These are phyloP conservation scores for Lyophyllum atratum DNA, from an alignment of 768 basidiomycete genomes.

Conservation along the genomic window DNA sequence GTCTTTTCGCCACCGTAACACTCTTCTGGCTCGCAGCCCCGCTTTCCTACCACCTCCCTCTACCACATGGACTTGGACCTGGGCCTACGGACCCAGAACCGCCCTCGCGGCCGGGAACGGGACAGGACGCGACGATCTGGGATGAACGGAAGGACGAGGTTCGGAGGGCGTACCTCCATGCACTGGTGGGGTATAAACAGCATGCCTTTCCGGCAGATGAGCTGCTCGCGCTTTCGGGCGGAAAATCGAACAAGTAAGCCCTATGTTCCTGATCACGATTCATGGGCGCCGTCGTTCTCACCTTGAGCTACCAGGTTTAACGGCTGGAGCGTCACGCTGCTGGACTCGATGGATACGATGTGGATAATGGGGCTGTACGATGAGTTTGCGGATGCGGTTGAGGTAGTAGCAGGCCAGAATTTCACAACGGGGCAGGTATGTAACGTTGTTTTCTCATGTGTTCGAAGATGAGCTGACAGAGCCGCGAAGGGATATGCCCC, in stretches of 20 bases:
- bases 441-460: constrained; percentile 1
- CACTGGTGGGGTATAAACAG: constrained; percentile 52
- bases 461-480: not conserved
- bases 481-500: constrained; percentile 40
- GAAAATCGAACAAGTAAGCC: constrained; percentile 50
- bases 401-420: constrained; percentile 44
- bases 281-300: not conserved
- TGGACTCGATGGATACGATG: constrained; percentile 83
- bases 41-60: not conserved
- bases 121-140: constrained; percentile 29
- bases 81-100: too few species aligned
- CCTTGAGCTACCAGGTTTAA: constrained; percentile 28
- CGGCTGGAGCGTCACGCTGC: constrained; percentile 61
- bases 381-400: constrained; percentile 63
- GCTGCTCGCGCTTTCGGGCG: constrained; percentile 45
- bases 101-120: not conserved
- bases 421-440: constrained; percentile 38
- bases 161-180: constrained; percentile 54
- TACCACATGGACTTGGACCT: not conserved
- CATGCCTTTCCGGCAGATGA: constrained; percentile 58
- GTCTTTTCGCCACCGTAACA: not conserved
- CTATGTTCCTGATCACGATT: not conserved
- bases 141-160: constrained; percentile 46
- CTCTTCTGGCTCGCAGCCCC: not conserved
- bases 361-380: constrained; percentile 76